Percentiles rank a stretch among this genome's conserved stretches.
Evolutionary conservation across 371 early-diverging fungal species (phyloP).

Genomic region (Fennellomyces sp.): DNA sequence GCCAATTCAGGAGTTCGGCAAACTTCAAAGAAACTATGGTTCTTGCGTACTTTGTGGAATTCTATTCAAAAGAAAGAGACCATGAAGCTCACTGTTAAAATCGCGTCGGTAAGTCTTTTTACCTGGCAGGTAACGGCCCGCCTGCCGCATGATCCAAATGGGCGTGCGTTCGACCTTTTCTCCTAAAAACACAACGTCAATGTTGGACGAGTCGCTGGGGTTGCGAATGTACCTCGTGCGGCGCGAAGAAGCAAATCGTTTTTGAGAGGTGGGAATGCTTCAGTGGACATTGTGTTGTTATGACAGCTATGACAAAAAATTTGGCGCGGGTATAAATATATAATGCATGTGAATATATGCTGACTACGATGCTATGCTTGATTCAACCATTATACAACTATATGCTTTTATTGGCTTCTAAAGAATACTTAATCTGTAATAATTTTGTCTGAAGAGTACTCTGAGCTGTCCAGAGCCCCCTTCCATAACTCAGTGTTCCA

Average conservation of each 20-base stretch:
- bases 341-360: not conserved
- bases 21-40: constrained; percentile 93
- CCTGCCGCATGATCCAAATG: constrained; percentile 99
- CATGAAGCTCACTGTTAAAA: not conserved
- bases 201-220: too few relatives aligned
- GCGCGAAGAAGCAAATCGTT: constrained; percentile 92
- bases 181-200: too few relatives aligned
- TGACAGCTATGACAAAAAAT: not conserved
- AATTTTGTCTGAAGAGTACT: constrained; percentile 9
- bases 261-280: constrained; percentile 79
- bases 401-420: too few relatives aligned
- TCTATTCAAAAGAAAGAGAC: constrained; percentile 49
- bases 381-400: too few relatives aligned
- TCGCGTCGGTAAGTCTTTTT: constrained; percentile 1
- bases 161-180: constrained; percentile 89
- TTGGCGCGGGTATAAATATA: not conserved
- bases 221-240: constrained; percentile 63
- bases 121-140: constrained; percentile 97
- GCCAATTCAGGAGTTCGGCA: constrained; percentile 94
- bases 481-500: constrained; percentile 68
- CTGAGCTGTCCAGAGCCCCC: constrained; percentile 29
- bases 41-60: constrained; percentile 83
- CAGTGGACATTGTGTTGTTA: constrained; percentile 9
- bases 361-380: too few relatives aligned
- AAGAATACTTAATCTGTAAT: constrained; percentile 1